These are phyloP conservation scores for Cyberlindnera japonica DNA, from an alignment of 805 yeast species.

Conservation along the genomic window DNA sequence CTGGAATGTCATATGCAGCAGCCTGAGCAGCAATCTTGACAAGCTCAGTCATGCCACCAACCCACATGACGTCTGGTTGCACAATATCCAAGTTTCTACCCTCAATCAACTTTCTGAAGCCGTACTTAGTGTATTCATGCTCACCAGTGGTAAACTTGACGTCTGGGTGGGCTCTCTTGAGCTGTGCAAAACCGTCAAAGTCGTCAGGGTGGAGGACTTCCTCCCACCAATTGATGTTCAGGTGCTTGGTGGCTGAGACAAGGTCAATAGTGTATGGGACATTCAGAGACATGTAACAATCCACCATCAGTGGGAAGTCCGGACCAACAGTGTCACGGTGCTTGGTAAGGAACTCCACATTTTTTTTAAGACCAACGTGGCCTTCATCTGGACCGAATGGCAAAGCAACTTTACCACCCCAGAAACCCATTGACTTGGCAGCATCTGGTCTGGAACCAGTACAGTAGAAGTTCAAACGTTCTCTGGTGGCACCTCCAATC, in stretches of 20 bases:
- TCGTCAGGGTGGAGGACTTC: conserved; percentile 52
- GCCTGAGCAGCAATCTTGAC: conserved; percentile 45
- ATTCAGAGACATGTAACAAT: conserved; percentile 49
- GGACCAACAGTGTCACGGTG: conserved; percentile 47
- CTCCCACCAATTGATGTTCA: conserved; percentile 51
- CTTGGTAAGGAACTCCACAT: conserved; percentile 41
- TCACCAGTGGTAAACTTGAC: conserved; percentile 51
- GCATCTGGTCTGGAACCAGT: conserved; percentile 46
- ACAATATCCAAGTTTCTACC: conserved; percentile 45
- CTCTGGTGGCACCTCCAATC: conserved; percentile 49
- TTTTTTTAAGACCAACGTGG: conserved; percentile 41
- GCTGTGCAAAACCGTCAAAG: conserved; percentile 42
- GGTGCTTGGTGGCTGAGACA: conserved; percentile 40
- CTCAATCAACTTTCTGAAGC: conserved; percentile 48
- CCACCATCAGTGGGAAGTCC: conserved; percentile 51
- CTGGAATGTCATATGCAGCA: conserved; percentile 50
- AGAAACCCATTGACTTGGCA: conserved; percentile 48
- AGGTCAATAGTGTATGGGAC: conserved; percentile 46
- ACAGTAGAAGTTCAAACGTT: conserved; percentile 44
- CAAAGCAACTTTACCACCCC: conserved; percentile 51
- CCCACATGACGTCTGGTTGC: conserved; percentile 55
- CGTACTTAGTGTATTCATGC: conserved; percentile 49
- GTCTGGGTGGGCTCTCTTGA: conserved; percentile 45
- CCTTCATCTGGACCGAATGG: conserved; percentile 52
- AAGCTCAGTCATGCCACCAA: conserved; percentile 48